Conservation (phyloP, 495 filamentous ascomycete genomes). For the Articulospora tetracladia region DNA sequence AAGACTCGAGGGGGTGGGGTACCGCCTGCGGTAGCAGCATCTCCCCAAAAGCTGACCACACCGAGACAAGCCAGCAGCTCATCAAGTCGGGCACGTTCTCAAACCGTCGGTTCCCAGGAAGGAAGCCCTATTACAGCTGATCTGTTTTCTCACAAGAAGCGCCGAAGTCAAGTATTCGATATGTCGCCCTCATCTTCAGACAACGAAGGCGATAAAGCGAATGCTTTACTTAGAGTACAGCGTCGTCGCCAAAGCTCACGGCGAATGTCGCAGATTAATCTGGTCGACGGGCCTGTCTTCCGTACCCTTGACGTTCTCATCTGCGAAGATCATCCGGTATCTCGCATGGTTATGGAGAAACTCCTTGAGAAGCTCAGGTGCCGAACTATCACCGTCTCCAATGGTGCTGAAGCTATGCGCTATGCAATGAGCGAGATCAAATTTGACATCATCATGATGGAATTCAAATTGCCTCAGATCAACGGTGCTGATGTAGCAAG, state of each 20-base stretch:
- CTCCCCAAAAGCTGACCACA: slow-evolving; percentile 45
- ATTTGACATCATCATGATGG: slow-evolving; percentile 98
- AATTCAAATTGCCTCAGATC: slow-evolving; percentile 90
- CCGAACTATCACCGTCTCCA: slow-evolving; percentile 86
- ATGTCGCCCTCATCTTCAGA: slow-evolving; percentile 97
- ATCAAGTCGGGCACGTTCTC: slow-evolving; percentile 66
- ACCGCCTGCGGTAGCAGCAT: slow-evolving; percentile 43
- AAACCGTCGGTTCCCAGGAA: slow-evolving; percentile 94
- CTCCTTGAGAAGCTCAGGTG: slow-evolving; percentile 92
- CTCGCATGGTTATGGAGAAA: slow-evolving; percentile 93
- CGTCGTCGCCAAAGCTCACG: slow-evolving; percentile 86
- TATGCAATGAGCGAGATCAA: slow-evolving; percentile 90
- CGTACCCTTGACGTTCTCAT: slow-evolving; percentile 91
- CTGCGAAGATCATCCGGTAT: slow-evolving; percentile 98
- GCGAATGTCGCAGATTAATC: slow-evolving; percentile 81
- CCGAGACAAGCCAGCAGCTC: slow-evolving; percentile 42
- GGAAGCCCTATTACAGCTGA: slow-evolving; percentile 67
- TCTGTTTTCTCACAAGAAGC: slow-evolving; percentile 78
- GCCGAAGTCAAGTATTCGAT: slow-evolving; percentile 90
- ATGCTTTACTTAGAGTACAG: slow-evolving; percentile 90
- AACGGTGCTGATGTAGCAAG: slow-evolving; percentile 93
- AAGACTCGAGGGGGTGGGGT: slow-evolving; percentile 55
- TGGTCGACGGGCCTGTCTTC: slow-evolving; percentile 80
- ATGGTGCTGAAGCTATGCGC: slow-evolving; percentile 84
- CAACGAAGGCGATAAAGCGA: slow-evolving; percentile 89